Conservation (phyloP, 495 filamentous ascomycete genomes). For the Penicillium daleae region DNA sequence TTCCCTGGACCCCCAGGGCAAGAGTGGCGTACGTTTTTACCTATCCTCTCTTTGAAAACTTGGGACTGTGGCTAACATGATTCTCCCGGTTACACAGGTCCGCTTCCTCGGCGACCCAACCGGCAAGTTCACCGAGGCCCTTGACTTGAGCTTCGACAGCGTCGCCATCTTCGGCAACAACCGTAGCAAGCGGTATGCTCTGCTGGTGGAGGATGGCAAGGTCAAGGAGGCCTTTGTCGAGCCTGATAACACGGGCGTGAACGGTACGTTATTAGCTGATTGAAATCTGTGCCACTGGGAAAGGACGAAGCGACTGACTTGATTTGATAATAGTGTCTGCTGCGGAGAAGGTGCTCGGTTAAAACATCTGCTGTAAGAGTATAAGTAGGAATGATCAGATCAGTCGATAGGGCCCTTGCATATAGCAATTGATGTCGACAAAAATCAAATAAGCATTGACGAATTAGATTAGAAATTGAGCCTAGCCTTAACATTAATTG, state of each 20-base stretch:
- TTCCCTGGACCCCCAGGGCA: slow-evolving; percentile 68
- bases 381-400: neutral
- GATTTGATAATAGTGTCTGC: slow-evolving; percentile 56
- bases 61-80: neutral
- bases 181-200: slow-evolving; percentile 87
- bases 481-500: neutral
- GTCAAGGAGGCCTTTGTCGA: slow-evolving; percentile 78
- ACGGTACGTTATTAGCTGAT: slow-evolving; percentile 57
- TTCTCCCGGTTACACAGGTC: slow-evolving; percentile 49
- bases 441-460: neutral
- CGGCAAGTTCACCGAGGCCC: slow-evolving; percentile 79
- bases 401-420: neutral
- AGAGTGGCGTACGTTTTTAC: slow-evolving; percentile 68
- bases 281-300: neutral
- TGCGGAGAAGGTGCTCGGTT: slow-evolving; percentile 73
- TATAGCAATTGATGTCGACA: neutral
- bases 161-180: slow-evolving; percentile 81
- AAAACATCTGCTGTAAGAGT: slow-evolving; percentile 18
- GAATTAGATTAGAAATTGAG: neutral
- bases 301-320: slow-evolving; percentile 18
- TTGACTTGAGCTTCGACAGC: slow-evolving; percentile 84
- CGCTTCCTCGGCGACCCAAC: slow-evolving; percentile 91
- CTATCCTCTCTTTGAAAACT: neutral
- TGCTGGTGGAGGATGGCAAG: slow-evolving; percentile 77
- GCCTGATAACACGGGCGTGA: slow-evolving; percentile 89